Evolutionary conservation across 2,329 filamentous ascomycete species (phyloP).

Genomic region (Phialophora verrucosa): DNA sequence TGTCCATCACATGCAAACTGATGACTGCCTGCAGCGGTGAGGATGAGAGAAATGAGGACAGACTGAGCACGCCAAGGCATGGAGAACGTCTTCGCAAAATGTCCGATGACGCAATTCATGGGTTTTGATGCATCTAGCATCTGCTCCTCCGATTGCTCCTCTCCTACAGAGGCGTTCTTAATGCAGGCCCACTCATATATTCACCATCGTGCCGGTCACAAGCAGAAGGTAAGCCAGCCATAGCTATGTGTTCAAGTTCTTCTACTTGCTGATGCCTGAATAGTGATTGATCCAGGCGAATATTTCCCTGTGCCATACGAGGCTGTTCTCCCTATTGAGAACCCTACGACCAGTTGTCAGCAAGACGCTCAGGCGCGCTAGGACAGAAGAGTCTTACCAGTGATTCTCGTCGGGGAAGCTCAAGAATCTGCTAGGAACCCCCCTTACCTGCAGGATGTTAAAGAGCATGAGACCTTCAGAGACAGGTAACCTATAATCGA

Average conservation of each 20-base stretch:
- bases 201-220: neutral
- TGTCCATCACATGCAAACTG: neutral
- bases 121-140: neutral
- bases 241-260: neutral
- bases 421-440: slow-evolving; percentile 75
- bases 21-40: neutral
- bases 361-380: neutral
- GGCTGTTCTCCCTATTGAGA: slow-evolving; percentile 82
- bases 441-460: slow-evolving; percentile 76
- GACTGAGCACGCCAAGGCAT: neutral
- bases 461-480: slow-evolving; percentile 80
- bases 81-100: neutral
- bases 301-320: slow-evolving; percentile 86
- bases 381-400: slow-evolving; percentile 45
- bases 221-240: neutral
- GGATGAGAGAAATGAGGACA: neutral
- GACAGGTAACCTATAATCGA: slow-evolving; percentile 84
- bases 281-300: slow-evolving; percentile 71
- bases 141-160: neutral
- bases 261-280: slow-evolving; percentile 40
- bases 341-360: slow-evolving; percentile 60
- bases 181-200: neutral
- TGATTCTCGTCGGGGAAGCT: slow-evolving; percentile 78
- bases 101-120: neutral
- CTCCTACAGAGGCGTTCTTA: neutral